Evolutionary conservation across 2,329 filamentous ascomycete genomes (phyloP), one percentile per base, ranked within the genome.

Genomic region (Monilinia fructigena): DNA sequence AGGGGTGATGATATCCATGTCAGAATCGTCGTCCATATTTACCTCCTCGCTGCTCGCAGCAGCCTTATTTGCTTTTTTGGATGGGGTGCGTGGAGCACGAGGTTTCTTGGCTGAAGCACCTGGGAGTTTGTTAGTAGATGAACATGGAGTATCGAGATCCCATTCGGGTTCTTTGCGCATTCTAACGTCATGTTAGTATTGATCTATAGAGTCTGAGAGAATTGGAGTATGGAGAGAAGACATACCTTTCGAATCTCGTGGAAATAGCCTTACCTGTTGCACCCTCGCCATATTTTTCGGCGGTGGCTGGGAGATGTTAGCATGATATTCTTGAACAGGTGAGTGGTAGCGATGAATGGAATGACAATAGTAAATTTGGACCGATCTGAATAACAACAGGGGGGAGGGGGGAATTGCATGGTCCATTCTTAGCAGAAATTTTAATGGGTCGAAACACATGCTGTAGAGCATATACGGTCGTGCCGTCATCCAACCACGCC

Each of bases 361-460:
- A 45, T 14, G 59, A 71, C 61, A n/a, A 20, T 67, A 70, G 14
- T 67, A 68, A 67, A 69, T 20, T 54, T 67, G 28, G 28, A 26
- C 35, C 6, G 47, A 12, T 53, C 8, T 40, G 12, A 38, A 28
- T 10, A 5, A 50, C 11, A 8, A 20, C 3, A 28, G 28, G 28
- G 18, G 45, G 45, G 18, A 18, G 42, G 38, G 31, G 35, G 35
- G n/a, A 65, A 53, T 55, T 53, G 42, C 48, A 66, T 66, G 55
- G 26, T 59, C 14, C 55, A 38, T 23, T 28, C 47, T 64, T 68
- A 23, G 72, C 75, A 3, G 71, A 66, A 38, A 71, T 72, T 42
- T 72, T 76, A n/a, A 76, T 72, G 3, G 69, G 68, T 12, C 74
- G 69, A 52, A 76, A 75, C 14, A 66, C 63, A 63, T 76, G 74